Conservation (phyloP, 371 early-diverging fungal species). For the Mucor mucedo region DNA sequence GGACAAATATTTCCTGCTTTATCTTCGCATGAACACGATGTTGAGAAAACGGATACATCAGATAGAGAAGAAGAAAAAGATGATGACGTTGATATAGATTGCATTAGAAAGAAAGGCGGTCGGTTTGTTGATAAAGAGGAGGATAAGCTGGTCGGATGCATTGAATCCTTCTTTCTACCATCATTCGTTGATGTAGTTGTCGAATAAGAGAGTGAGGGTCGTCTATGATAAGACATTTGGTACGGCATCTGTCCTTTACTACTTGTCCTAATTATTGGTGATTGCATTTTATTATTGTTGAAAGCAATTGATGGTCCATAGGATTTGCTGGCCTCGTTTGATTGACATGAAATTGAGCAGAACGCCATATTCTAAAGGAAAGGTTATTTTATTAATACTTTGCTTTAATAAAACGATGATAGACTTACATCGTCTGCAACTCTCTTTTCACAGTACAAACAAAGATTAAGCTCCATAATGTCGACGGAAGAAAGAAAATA, state of each 20-base stretch:
- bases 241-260: conserved; percentile 17
- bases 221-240: conserved; percentile 31
- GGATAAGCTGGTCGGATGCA: background rate
- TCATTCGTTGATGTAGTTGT: conserved; percentile 2
- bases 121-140: conserved; percentile 2
- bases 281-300: conserved; percentile 11
- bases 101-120: conserved; percentile 18
- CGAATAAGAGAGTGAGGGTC: conserved; percentile 28
- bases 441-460: conserved; percentile 37
- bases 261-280: background rate
- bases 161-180: conserved; percentile 4
- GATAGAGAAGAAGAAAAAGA: conserved; percentile 30
- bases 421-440: conserved; percentile 31
- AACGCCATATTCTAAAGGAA: conserved; percentile 26
- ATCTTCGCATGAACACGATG: conserved; percentile 37
- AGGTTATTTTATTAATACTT: background rate
- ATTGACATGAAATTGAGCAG: conserved; percentile 32
- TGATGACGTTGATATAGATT: conserved; percentile 26
- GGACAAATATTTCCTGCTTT: conserved; percentile 21
- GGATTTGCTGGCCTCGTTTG: conserved; percentile 32
- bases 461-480: conserved; percentile 32
- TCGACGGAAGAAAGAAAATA: conserved; percentile 4
- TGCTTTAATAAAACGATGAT: background rate
- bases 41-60: conserved; percentile 21
- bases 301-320: background rate